Base-by-base conservation (phyloP, 305 asterid genomes). In the Fraxinus nigra region DNA sequence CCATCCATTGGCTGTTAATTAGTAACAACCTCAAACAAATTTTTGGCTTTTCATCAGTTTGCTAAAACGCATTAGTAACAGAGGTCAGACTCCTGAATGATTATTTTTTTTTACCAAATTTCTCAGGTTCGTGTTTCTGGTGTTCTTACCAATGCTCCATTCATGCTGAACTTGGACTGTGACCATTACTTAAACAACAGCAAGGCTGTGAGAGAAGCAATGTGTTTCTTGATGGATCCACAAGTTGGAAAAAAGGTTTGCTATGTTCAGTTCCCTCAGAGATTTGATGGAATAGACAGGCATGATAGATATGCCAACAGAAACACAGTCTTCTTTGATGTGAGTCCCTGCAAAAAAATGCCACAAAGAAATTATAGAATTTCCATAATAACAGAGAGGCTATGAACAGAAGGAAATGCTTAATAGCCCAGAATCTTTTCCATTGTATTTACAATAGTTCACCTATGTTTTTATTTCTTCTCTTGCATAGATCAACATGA, bases 91-190 rank as follows among this genome's bases (percentile, higher is more conserved):
- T 14, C 32, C 22, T 61, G 56, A 54, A 38, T 73, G 16, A 3
- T 6, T 79, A 78, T 74, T 82, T 43, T 10, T 79, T 61, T 70
- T 72, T 33, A 26, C 79, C 43, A 70, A 77, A 73, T 37, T 20
- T 76, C 83, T 72, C 92, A 96, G 99, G 91, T 96, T 83, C 99
- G 99, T 7, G 98, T 96, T 61, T 80, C 99, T 80, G 98, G 92
- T 63, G 98, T 96, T 85, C 99, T 96, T 59, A 94, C 99, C 77
- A 96, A 96, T 85, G 98, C 99, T 61, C 97, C 99, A 24, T 94
- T 94, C 94, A 96, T 96, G 99, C 91, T 96, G 88, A 96, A 96
- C 93, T 92, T 96, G 98, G 99, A 96, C 46, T 96, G 99, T 81
- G 98, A 96, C 84, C 99, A 96, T 80, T 96, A 96, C 86, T 24